Evolutionary conservation across 1,284 basidiomycete genomes (phyloP), one percentile per base, ranked within the genome.

Genomic region (Leccinum proliferum): DNA sequence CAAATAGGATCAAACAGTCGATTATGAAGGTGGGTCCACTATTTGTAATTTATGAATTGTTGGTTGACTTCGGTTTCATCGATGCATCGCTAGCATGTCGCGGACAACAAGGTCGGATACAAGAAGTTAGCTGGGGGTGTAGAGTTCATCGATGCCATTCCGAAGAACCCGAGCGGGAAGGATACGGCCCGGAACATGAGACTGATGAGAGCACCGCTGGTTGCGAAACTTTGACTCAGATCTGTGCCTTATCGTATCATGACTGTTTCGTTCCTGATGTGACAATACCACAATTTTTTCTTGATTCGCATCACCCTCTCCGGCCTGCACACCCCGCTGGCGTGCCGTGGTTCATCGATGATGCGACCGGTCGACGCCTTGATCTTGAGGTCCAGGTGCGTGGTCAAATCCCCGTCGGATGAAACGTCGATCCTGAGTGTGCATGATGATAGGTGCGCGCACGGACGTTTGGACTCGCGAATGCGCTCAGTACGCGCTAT

Each of bases 91-190:
- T 15, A 92, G 87, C 82, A 87, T 67, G 88, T 94, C 25, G 77
- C 85, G 5, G 87, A 89, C 64, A 74, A 79, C 62, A 93, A 93
- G 73, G 78, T 83, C 10, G 76, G 79, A 39, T 92, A 93, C 76
- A 93, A 93, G 73, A 81, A 81, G 65, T 76, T 93, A 1, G 78
- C 79, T 10, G 88, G 84, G 15, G 89, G 87, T 3, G 79, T 92
- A 5, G 84, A 86, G 67, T 87, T 92, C 64, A 77, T 89, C 32
- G 83, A 89, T 55, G 75, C 69, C 0, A 84, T 92, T 58, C 89
- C 89, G 5, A 92, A 87, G 78, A 90, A 86, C 67, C 85, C 89
- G 7, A 87, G 85, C 52, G 88, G 88, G 37, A 89, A 89, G 72
- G 79, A 81, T 5, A 68, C 63, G 34, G 81, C 79, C 3, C 63